Percentiles rank a stretch among this genome's conserved stretches.
Evolutionary conservation across 2,329 filamentous ascomycete species (phyloP).

Genomic region (Microcera coccophila): DNA sequence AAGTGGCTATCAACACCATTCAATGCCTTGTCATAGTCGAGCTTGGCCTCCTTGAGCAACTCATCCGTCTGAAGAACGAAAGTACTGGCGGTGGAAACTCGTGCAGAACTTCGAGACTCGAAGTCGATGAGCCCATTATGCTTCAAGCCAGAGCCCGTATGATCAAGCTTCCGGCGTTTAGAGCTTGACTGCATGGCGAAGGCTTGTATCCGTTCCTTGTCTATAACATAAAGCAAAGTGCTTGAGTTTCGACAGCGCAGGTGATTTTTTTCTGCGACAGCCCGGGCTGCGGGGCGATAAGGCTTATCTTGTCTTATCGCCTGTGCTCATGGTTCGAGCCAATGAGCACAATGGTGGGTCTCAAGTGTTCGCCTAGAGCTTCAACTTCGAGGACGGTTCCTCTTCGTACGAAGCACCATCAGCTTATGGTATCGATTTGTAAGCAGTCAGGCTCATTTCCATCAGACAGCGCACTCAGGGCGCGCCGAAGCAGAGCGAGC

Average conservation of each 20-base stretch:
- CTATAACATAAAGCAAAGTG: too few species aligned
- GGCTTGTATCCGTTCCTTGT: background rate
- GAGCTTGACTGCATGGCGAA: constrained; percentile 43
- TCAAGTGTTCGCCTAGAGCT: too few species aligned
- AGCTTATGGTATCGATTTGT: too few species aligned
- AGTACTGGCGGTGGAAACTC: constrained; percentile 47
- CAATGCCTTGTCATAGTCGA: constrained; percentile 50
- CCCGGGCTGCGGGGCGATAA: constrained; percentile 27
- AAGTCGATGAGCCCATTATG: constrained; percentile 39
- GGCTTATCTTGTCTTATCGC: too few species aligned
- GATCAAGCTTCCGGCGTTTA: constrained; percentile 48
- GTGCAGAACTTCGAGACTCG: constrained; percentile 37
- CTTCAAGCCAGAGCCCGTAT: constrained; percentile 33
- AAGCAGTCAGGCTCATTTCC: too few species aligned
- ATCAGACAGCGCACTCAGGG: too few species aligned
- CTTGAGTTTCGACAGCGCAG: too few species aligned
- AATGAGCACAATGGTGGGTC: too few species aligned
- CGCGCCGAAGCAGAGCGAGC: too few species aligned
- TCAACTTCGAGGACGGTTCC: too few species aligned
- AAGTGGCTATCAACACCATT: constrained; percentile 47
- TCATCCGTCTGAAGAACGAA: constrained; percentile 60
- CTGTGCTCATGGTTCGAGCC: too few species aligned
- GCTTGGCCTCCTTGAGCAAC: constrained; percentile 50
- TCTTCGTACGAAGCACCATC: too few species aligned
- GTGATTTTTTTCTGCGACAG: constrained; percentile 10